A percentile compares a stretch with the other conserved stretches of the same genome.
Conservation (phyloP, 179 eudicot genomes). For the Gypsophila paniculata region DNA sequence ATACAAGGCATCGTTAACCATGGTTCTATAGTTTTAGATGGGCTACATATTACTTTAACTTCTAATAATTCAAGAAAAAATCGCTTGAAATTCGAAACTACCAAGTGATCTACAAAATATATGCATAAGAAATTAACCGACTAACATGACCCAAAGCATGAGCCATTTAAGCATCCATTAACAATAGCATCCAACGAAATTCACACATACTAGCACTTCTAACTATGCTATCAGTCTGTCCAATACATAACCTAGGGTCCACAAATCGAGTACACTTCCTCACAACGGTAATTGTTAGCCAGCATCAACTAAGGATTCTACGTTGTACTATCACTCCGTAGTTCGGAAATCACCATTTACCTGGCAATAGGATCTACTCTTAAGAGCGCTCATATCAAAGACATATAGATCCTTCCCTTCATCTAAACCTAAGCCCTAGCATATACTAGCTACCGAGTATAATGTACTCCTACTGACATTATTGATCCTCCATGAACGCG, state of each 20-base stretch:
- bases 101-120: too few species aligned
- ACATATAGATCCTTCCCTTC: neutral
- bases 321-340: neutral
- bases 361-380: neutral
- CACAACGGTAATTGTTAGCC: neutral
- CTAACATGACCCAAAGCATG: too few species aligned
- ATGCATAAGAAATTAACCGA: too few species aligned
- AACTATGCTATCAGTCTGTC: neutral
- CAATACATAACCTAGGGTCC: neutral
- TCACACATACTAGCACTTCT: neutral
- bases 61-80: too few species aligned
- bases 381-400: neutral
- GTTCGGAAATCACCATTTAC: neutral
- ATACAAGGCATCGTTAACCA: constrained; percentile 2
- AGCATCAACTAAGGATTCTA: neutral
- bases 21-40: neutral
- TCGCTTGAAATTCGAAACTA: too few species aligned
- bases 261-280: neutral
- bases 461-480: neutral
- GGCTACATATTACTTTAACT: too few species aligned
- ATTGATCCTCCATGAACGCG: neutral
- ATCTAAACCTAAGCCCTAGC: neutral
- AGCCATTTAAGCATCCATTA: neutral
- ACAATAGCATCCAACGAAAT: neutral
- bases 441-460: neutral